A percentile compares a stretch with the other conserved stretches of the same genome.
Conservation (phyloP, 2,329 filamentous ascomycete genomes). For the Cercospora canescens region DNA sequence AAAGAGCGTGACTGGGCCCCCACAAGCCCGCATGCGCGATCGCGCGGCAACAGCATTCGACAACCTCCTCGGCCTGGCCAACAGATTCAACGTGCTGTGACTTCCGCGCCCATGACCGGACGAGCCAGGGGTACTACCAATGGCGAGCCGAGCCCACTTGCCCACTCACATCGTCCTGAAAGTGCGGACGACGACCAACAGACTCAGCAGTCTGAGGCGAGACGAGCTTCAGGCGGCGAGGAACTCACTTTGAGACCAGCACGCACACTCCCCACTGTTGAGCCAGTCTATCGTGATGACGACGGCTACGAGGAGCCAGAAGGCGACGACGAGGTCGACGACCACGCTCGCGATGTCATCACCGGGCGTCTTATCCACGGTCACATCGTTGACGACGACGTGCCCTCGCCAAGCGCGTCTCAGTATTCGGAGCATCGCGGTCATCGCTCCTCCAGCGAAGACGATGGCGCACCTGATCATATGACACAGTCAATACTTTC, state of each 20-base stretch:
- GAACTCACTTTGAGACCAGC: conserved; percentile 21
- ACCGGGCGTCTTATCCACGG: conserved; percentile 89
- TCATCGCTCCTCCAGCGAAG: conserved; percentile 46
- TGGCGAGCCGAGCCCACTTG: conserved; percentile 35
- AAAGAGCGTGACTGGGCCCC: conserved; percentile 32
- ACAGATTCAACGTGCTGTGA: conserved; percentile 21
- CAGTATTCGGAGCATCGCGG: conserved; percentile 57
- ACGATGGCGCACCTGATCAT: conserved; percentile 66
- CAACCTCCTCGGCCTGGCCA: conserved; percentile 10
- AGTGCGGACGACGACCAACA: conserved; percentile 24
- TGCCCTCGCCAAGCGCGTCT: conserved; percentile 72
- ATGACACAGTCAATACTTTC: conserved; percentile 85
- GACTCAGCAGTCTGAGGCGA: neutral
- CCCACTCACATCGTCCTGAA: conserved; percentile 33
- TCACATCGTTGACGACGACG: conserved; percentile 84
- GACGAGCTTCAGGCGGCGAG: neutral
- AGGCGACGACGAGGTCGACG: conserved; percentile 38
- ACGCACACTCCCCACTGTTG: conserved; percentile 31
- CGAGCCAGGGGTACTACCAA: conserved; percentile 28
- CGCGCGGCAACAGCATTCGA: conserved; percentile 18
- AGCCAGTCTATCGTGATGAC: conserved; percentile 25
- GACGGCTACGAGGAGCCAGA: conserved; percentile 37
- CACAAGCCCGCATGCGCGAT: conserved; percentile 15
- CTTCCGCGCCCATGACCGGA: conserved; percentile 16
- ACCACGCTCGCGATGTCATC: conserved; percentile 81